Percentiles rank a stretch among this genome's conserved stretches.
Conservation (phyloP, 2,329 filamentous ascomycete species). For the Fusarium graminum region DNA sequence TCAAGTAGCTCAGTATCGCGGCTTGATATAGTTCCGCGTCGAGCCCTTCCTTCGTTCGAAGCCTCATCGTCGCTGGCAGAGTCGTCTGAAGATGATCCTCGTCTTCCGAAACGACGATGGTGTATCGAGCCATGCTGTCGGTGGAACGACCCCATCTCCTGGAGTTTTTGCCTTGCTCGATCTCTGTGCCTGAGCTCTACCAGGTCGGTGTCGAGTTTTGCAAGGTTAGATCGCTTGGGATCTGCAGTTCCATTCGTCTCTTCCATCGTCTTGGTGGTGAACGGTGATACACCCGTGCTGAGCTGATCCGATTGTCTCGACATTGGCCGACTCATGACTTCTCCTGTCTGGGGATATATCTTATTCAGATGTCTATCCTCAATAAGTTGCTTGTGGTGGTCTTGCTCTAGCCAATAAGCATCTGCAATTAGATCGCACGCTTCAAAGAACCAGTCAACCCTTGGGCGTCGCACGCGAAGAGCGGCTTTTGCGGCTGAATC, state of each 20-base stretch:
- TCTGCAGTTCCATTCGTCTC: slow-evolving; percentile 43
- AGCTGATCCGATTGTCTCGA: slow-evolving; percentile 51
- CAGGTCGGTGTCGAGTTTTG: slow-evolving; percentile 56
- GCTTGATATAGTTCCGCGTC: slow-evolving; percentile 62
- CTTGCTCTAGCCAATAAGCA: slow-evolving; percentile 89
- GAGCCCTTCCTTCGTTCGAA: slow-evolving; percentile 52
- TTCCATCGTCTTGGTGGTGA: slow-evolving; percentile 46
- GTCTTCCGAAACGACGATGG: slow-evolving; percentile 65
- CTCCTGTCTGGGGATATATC: slow-evolving; percentile 69
- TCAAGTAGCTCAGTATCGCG: slow-evolving; percentile 66
- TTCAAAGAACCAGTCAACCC: slow-evolving; percentile 86
- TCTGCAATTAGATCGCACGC: slow-evolving; percentile 91
- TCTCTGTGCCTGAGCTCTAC: slow-evolving; percentile 68
- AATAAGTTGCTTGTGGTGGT: slow-evolving; percentile 81
- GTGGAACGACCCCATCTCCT: slow-evolving; percentile 67
- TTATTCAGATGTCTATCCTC: slow-evolving; percentile 82
- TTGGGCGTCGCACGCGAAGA: slow-evolving; percentile 76
- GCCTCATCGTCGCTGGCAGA: slow-evolving; percentile 69
- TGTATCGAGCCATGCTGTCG: slow-evolving; percentile 65
- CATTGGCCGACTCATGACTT: slow-evolving; percentile 48
- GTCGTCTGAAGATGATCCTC: slow-evolving; percentile 66
- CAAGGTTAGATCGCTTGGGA: slow-evolving; percentile 38
- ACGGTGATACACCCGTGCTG: slow-evolving; percentile 43
- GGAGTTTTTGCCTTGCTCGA: slow-evolving; percentile 71
- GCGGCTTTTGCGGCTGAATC: slow-evolving; percentile 59